Base-by-base conservation (phyloP, 73 alveolate species). In the Paramecium sexaurelia region DNA sequence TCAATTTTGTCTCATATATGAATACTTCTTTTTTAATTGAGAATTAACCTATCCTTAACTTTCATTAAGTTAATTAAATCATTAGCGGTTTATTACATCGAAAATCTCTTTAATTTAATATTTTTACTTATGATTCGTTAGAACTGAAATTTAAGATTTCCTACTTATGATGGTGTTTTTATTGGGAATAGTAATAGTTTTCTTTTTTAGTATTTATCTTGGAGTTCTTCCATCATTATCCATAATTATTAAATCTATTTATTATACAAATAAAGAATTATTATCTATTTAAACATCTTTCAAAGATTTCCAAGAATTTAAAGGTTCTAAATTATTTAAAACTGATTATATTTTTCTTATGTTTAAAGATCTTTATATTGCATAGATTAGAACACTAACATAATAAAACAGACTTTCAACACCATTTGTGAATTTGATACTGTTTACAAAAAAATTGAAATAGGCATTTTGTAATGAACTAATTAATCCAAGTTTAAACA, bases 401-500 rank as follows among this genome's bases (percentile, higher is more conserved):
- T 61, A 32, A 11, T 26, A 61, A 24, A 61, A 61, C 11, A 61
- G 26, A 11, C 83, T 61, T 26, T 61, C 83, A 24, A 61, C 83
- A 1, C 83, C 83, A 61, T 29, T 61, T 29, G 83, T 32, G 26
- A 29, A 61, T n/a, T 71, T 71, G 7, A 71, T 71, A n/a, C 56
- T 36, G 35, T 71, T 71, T 29, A 35, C 32, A 71, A 33, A 35
- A 10, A 71, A 71, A 6, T 71, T 71, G 13, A 37, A 71, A 35
- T 37, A 37, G 33, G 86, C 86, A 78, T 78, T 78, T 10, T 41
- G 19, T 39, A 78, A 24, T 10, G 90, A 40, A 10, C 61, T 41
- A 37, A 43, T 29, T 22, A 78, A 78, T 39, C 90, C 90, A 37
- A 78, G 55, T 78, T 78, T 78, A 24, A 78, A 78, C 11, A 78